These are phyloP conservation scores for Trypanosoma brucei DNA, from an alignment of 208 protist species.

Conservation along the genomic window DNA sequence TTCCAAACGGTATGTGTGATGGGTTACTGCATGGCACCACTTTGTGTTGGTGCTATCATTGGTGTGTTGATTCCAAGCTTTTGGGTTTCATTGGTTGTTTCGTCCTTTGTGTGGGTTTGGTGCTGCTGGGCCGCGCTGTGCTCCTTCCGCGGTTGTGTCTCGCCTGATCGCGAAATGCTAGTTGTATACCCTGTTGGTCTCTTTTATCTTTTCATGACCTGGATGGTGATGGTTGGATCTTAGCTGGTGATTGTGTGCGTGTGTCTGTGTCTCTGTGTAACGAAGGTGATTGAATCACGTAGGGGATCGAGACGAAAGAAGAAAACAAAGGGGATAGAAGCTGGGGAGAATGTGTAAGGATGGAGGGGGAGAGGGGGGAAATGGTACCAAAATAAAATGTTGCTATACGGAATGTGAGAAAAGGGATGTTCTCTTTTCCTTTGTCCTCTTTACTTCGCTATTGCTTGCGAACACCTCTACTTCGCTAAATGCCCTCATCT, in stretches of 20 bases:
- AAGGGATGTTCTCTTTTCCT: no score
- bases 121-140: slow-evolving; percentile 83
- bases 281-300: neutral
- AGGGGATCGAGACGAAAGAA: neutral
- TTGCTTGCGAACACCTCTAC: no score
- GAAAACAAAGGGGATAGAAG: slow-evolving; percentile 9
- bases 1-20: slow-evolving; percentile 94
- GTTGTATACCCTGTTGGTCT: slow-evolving; percentile 90
- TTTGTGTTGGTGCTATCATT: slow-evolving; percentile 59
- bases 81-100: slow-evolving; percentile 56
- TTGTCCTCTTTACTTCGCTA: no score
- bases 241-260: neutral
- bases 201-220: slow-evolving; percentile 90
- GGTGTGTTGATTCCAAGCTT: slow-evolving; percentile 29
- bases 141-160: slow-evolving; percentile 77
- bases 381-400: neutral
- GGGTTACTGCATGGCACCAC: slow-evolving; percentile 91
- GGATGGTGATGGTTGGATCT: slow-evolving; percentile 70
- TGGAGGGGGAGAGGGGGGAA: neutral
- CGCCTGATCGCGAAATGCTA: slow-evolving; percentile 45
- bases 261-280: slow-evolving; percentile 10
- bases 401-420: no score
- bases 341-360: slow-evolving; percentile 1
- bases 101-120: slow-evolving; percentile 61
- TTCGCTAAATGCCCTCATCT: no score